Conservation (phyloP, 2,329 filamentous ascomycete species). For the Claviceps spartinae region DNA sequence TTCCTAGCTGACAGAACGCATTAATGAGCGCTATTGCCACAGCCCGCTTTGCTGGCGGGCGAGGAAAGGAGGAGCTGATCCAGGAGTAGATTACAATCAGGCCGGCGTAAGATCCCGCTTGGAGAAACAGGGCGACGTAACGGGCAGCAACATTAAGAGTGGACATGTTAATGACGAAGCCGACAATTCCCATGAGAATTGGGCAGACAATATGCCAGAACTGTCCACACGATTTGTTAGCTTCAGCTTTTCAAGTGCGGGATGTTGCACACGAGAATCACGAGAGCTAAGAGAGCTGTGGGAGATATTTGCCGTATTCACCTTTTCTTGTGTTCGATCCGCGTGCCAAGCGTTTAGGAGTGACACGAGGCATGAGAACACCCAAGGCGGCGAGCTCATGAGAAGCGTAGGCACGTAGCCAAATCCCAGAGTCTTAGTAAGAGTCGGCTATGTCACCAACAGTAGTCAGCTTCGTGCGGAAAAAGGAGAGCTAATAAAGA, state of each 20-base stretch:
- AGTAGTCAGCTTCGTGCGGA: conserved; percentile 1
- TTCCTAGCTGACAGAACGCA: conserved; percentile 42
- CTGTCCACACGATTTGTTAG: conserved; percentile 14
- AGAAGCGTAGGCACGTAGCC: conserved; percentile 37
- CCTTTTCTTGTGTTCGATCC: conserved; percentile 40
- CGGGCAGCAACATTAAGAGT: conserved; percentile 41
- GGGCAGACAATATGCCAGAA: conserved; percentile 46
- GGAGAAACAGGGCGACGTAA: conserved; percentile 47
- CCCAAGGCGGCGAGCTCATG: conserved; percentile 44
- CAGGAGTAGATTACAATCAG: conserved; percentile 46
- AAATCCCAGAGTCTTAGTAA: conserved; percentile 41
- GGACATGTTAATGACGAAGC: conserved; percentile 47
- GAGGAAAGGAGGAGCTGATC: conserved; percentile 43
- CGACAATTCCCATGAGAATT: conserved; percentile 37
- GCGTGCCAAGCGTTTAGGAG: conserved; percentile 41
- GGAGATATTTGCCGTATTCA: conserved; percentile 12
- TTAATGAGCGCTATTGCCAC: conserved; percentile 49
- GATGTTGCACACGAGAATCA: no score
- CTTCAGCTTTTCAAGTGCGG: no score
- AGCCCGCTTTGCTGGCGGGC: conserved; percentile 46
- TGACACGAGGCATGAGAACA: conserved; percentile 44
- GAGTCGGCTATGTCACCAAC: conserved; percentile 24
- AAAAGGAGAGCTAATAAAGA: neutral
- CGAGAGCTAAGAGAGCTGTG: neutral
- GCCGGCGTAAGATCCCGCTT: conserved; percentile 42